These are phyloP conservation scores for Fraxinus sp. DNA, from an alignment of 305 asterid genomes.

Conservation along the genomic window DNA sequence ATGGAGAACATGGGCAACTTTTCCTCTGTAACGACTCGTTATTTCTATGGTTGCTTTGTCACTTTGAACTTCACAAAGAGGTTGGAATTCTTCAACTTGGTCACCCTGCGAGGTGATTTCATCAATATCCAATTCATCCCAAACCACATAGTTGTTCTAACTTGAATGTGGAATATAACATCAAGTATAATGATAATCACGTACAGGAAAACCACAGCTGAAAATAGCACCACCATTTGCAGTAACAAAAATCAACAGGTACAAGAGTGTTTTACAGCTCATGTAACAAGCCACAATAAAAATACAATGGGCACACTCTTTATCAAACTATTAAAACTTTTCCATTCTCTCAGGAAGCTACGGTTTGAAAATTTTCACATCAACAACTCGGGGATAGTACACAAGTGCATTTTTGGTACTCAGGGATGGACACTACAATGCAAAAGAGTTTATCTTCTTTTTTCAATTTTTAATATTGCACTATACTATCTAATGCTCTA, in stretches of 20 bases:
- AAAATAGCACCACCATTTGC: not conserved
- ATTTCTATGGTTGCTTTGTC: conserved; percentile 98
- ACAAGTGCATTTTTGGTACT: not conserved
- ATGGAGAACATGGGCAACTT: conserved; percentile 61
- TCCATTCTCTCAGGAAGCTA: not conserved
- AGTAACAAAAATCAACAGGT: not conserved
- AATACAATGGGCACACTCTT: not conserved
- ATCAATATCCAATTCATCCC: not conserved
- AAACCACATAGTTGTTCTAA: not conserved
- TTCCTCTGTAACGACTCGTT: conserved; percentile 91
- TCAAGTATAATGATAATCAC: not conserved
- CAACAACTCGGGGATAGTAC: not conserved
- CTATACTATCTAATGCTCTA: not conserved
- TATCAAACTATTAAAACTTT: not conserved
- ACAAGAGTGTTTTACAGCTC: not conserved
- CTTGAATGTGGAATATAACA: conserved; percentile 1
- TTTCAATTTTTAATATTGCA: not conserved
- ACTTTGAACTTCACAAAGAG: conserved; percentile 97
- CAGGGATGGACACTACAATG: not conserved
- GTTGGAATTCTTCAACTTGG: conserved; percentile 88
- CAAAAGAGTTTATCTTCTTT: not conserved
- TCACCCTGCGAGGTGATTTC: conserved; percentile 61
- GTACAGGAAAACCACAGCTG: not conserved
- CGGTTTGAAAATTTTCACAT: not conserved
- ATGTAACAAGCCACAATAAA: not conserved